Conservation (phyloP, 768 basidiomycete species). For the Russula vinacea region DNA sequence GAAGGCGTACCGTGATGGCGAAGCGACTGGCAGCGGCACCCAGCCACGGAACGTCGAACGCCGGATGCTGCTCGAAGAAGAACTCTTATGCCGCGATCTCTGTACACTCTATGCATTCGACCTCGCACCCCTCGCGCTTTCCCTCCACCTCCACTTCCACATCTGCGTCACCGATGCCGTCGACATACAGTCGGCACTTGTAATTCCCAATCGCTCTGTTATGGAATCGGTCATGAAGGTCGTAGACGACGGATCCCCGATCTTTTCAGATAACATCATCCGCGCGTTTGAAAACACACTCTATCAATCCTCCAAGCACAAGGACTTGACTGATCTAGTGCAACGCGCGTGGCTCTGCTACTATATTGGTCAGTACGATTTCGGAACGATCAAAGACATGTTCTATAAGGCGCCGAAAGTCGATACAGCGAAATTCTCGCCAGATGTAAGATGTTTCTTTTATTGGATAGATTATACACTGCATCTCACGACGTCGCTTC, state of each 20-base stretch:
- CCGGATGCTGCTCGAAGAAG: slow-evolving; percentile 39
- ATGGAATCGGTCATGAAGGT: slow-evolving; percentile 41
- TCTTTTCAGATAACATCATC: slow-evolving; percentile 32
- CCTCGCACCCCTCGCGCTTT: slow-evolving; percentile 48
- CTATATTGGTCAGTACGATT: slow-evolving; percentile 43
- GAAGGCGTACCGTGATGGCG: not conserved
- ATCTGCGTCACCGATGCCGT: slow-evolving; percentile 49
- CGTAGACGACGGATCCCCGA: slow-evolving; percentile 22
- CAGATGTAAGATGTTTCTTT: slow-evolving; percentile 35
- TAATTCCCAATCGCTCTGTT: slow-evolving; percentile 40
- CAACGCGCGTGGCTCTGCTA: slow-evolving; percentile 36
- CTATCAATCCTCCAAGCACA: slow-evolving; percentile 24
- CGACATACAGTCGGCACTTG: slow-evolving; percentile 55
- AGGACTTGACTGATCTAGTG: slow-evolving; percentile 26
- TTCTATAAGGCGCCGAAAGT: slow-evolving; percentile 46
- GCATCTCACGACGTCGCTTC: slow-evolving; percentile 1
- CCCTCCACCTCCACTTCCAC: slow-evolving; percentile 44
- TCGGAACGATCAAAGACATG: slow-evolving; percentile 37
- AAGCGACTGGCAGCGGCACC: not conserved
- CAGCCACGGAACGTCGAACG: slow-evolving; percentile 29
- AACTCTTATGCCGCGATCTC: slow-evolving; percentile 45
- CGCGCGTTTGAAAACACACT: slow-evolving; percentile 28
- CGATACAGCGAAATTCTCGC: slow-evolving; percentile 42
- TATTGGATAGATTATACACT: not conserved
- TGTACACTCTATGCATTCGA: slow-evolving; percentile 55